Conservation (phyloP, 768 basidiomycete species). For the Auricularia sp. region DNA sequence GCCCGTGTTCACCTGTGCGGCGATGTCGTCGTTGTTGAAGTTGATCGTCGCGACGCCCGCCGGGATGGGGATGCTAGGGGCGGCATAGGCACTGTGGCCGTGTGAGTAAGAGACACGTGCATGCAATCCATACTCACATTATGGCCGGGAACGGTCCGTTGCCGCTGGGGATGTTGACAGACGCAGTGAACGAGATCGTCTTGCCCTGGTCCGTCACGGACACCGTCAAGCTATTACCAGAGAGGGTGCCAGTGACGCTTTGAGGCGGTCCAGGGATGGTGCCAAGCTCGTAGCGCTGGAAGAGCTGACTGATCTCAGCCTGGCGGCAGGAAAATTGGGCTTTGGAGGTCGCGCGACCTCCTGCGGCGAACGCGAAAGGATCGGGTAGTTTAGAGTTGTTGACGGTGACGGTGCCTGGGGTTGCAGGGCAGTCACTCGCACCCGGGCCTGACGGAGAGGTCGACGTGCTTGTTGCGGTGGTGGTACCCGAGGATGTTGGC, state of each 20-base stretch:
- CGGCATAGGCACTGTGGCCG: conserved; percentile 28
- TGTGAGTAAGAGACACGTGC: not conserved
- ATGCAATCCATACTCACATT: conserved; percentile 19
- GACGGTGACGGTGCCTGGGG: conserved; percentile 9
- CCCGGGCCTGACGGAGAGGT: not conserved
- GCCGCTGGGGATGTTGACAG: conserved; percentile 33
- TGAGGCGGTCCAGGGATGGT: conserved; percentile 38
- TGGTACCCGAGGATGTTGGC: not conserved
- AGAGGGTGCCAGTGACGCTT: conserved; percentile 35
- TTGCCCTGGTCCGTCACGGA: conserved; percentile 36
- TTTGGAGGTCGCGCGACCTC: not conserved
- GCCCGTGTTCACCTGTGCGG: conserved; percentile 31
- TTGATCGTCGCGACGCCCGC: conserved; percentile 33
- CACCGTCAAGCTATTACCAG: conserved; percentile 38
- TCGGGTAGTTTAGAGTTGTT: conserved; percentile 39
- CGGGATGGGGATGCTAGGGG: conserved; percentile 28
- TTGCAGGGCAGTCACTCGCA: not conserved
- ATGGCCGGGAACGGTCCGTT: conserved; percentile 42
- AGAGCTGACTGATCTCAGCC: conserved; percentile 36
- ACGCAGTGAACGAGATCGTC: conserved; percentile 39
- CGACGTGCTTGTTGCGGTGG: not conserved
- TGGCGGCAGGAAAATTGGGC: conserved; percentile 42
- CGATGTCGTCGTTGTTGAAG: conserved; percentile 47
- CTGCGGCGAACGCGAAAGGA: conserved; percentile 38
- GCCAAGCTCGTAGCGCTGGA: conserved; percentile 47